Evolutionary conservation across 768 basidiomycete species (phyloP).

Genomic region (Lactifluus hygrophoroides): DNA sequence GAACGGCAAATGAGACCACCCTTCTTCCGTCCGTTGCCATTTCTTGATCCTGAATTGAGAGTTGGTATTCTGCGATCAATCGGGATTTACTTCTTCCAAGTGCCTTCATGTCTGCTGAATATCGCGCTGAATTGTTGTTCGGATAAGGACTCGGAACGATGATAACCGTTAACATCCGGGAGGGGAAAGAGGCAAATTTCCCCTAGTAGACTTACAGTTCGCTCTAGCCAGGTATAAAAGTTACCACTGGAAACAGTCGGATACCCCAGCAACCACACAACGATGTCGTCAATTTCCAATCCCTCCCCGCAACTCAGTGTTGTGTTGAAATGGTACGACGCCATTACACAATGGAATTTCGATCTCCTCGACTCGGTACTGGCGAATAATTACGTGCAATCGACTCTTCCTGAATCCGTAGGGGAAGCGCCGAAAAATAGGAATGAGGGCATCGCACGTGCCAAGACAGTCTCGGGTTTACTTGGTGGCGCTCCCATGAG

Average conservation of each 20-base stretch:
- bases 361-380: neutral
- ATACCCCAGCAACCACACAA: neutral
- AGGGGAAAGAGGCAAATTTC: neutral
- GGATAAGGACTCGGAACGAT: no score
- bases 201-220: neutral
- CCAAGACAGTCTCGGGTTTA: neutral
- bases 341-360: slow-evolving; percentile 1
- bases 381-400: neutral
- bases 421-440: slow-evolving; percentile 1
- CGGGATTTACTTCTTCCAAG: neutral
- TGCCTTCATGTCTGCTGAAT: neutral
- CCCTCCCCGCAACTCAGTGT: slow-evolving; percentile 6
- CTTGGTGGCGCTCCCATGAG: neutral
- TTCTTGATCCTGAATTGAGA: no score
- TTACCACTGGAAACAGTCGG: no score
- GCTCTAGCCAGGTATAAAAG: neutral
- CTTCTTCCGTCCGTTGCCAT: no score
- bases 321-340: slow-evolving; percentile 1
- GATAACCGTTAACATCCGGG: neutral
- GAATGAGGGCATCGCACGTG: neutral
- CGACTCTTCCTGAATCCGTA: neutral
- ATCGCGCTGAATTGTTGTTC: neutral
- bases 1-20: no score
- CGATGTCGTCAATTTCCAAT: neutral
- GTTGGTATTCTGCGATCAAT: neutral